These are phyloP conservation scores for Arthrobotrys pseudoclavata DNA, from an alignment of 2,329 filamentous ascomycete genomes.

Conservation along the genomic window DNA sequence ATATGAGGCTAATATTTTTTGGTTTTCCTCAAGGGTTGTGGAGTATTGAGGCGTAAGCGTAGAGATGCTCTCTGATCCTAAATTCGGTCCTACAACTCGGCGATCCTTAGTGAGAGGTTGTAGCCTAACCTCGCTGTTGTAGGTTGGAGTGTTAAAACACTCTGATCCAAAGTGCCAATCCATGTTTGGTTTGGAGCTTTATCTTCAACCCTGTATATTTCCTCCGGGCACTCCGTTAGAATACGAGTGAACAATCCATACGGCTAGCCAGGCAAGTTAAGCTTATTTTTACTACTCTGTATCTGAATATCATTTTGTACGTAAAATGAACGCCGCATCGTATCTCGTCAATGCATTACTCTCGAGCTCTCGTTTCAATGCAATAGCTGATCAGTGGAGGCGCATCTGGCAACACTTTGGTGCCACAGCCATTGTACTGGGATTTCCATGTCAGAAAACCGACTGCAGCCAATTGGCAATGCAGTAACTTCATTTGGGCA, in stretches of 20 bases:
- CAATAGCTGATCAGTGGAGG: conserved; percentile 26
- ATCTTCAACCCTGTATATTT: conserved; percentile 36
- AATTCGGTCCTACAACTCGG: conserved; percentile 1
- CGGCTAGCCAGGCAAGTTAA: conserved; percentile 8
- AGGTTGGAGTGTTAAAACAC: conserved; percentile 12
- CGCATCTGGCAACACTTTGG: conserved; percentile 52
- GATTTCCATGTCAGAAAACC: conserved; percentile 52
- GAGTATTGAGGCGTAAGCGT: conserved; percentile 21
- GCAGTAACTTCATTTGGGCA: conserved; percentile 49
- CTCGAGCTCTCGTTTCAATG: conserved; percentile 28
- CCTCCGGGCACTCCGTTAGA: conserved; percentile 37
- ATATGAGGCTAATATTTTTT: conserved; percentile 37
- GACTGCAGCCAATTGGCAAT: conserved; percentile 49
- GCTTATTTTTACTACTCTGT: conserved; percentile 19
- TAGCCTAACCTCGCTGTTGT: conserved; percentile 34
- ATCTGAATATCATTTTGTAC: too few relatives aligned
- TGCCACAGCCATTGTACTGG: conserved; percentile 50
- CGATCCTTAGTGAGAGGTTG: conserved; percentile 5
- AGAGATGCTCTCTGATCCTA: conserved; percentile 17
- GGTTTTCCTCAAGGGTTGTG: conserved; percentile 5
- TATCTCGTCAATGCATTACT: conserved; percentile 19
- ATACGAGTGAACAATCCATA: conserved; percentile 34
- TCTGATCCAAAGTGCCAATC: conserved; percentile 8
- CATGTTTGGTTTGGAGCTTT: conserved; percentile 17
- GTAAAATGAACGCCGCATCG: conserved; percentile 25